Percentiles rank a stretch among this genome's conserved stretches.
Conservation (phyloP, 1,139 yeast genomes). For the Hemisphaericaspora xylofermentans region DNA sequence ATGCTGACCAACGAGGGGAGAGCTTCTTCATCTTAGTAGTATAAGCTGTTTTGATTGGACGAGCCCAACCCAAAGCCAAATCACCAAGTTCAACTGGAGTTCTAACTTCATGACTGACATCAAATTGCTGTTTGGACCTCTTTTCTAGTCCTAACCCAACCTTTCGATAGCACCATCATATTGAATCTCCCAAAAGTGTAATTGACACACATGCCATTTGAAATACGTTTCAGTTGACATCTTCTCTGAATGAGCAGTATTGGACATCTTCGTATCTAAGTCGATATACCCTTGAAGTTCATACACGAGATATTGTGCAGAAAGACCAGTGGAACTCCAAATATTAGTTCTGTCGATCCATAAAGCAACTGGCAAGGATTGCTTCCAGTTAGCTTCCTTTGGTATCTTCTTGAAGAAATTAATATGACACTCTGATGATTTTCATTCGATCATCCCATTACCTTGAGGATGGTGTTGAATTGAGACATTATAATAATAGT, state of each 20-base stretch:
- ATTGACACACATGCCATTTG: not conserved
- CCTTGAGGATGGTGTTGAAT: conserved; percentile 1
- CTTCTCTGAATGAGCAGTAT: not conserved
- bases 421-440: not conserved
- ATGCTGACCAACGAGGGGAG: conserved; percentile 1
- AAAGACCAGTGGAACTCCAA: not conserved
- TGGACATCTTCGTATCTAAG: not conserved
- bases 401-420: not conserved
- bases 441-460: conserved; percentile 1
- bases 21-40: not conserved
- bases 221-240: not conserved
- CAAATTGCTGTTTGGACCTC: not conserved
- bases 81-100: not conserved
- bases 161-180: not conserved
- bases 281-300: conserved; percentile 1
- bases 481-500: too few relatives aligned
- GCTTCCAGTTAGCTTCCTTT: not conserved
- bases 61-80: conserved; percentile 1
- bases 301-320: conserved; percentile 1
- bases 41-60: conserved; percentile 1
- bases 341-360: not conserved
- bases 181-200: not conserved
- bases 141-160: not conserved
- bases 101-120: not conserved
- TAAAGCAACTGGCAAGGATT: not conserved